A percentile compares a stretch with the other conserved stretches of the same genome.
Evolutionary conservation across 305 asterid genomes (phyloP).

Genomic region (Fraxinus xanthoxyloides): DNA sequence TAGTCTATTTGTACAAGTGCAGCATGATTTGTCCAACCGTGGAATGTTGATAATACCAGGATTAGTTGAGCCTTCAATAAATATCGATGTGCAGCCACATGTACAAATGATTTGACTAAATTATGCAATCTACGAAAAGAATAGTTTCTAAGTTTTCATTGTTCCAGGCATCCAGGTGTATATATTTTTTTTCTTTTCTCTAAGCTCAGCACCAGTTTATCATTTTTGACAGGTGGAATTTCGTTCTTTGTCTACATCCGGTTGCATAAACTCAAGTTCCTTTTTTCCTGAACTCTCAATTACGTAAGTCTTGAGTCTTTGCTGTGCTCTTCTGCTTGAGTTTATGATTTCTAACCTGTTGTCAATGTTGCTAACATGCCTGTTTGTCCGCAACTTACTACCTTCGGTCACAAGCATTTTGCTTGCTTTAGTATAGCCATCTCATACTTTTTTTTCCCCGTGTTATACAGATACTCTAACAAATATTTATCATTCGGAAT

Average conservation of each 20-base stretch:
- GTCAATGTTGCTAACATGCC: not conserved
- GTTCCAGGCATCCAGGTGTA: not conserved
- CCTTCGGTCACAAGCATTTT: not conserved
- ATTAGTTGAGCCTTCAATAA: not conserved
- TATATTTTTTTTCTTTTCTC: not conserved
- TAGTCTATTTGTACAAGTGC: not conserved
- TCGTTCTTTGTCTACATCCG: constrained; percentile 62
- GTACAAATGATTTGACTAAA: not conserved
- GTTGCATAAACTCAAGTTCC: constrained; percentile 72
- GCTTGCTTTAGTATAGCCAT: constrained; percentile 7
- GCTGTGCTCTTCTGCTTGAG: constrained; percentile 5
- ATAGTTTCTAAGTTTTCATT: not conserved
- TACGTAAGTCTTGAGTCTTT: constrained; percentile 58
- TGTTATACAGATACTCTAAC: constrained; percentile 65
- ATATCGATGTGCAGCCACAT: not conserved
- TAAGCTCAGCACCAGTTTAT: not conserved
- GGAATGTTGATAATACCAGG: not conserved
- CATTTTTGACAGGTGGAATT: constrained; percentile 74
- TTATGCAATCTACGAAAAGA: not conserved
- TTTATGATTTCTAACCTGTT: not conserved
- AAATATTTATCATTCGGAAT: constrained; percentile 74
- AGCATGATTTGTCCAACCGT: not conserved
- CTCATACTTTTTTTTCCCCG: constrained; percentile 24
- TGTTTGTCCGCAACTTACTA: constrained; percentile 7
- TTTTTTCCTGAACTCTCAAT: constrained; percentile 89